Evolutionary conservation across 2,329 filamentous ascomycete genomes (phyloP), one percentile per base, ranked within the genome.

Genomic region (Elsinoe perseae): DNA sequence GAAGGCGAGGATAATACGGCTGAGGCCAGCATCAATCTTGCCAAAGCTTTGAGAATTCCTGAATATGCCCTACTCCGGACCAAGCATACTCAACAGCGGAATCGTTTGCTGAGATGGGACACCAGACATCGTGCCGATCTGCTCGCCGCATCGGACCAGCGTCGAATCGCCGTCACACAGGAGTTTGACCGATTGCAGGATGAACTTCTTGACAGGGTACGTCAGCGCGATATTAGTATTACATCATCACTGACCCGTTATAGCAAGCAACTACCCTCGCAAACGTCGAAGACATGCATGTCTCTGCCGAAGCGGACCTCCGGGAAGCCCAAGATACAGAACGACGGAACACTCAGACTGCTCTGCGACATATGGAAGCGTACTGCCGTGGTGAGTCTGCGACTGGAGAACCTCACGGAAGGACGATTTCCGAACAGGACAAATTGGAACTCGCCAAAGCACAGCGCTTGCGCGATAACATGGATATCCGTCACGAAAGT

Each of bases 331-430:
- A 77, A 20, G 66, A 64, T 1, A 64, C 70, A 23, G 75, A 76
- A 58, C 63, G 64, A 10, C 68, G 71, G 34, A 75, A 75, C 60
- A 69, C 69, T 9, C 71, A 69, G 0, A 75, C 72, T 1, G 74
- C 74, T 0, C 62, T 77, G 2, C 73, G 72, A 58, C 71, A 77
- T 58, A 76, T 77, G 68, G 72, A 75, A 57, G 73, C 73, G 3
- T 77, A 75, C 59, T 77, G 74, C 57, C 67, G 68, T 4, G 73
- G 73, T 10, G 67, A 61, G 6, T 65, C 65, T 36, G 62, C 61
- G 23, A 62, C 57, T 28, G 68, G 66, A 6, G 61, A 65, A 25
- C 59, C 59, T 1, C 68, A 70, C 50, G 59, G 65, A 27, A 64
- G 73, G 23, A 59, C 57, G 0, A 69, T 77, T n/a, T 75, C 74